Conservation (phyloP, 805 yeast genomes). For the Lipomyces sp. region DNA sequence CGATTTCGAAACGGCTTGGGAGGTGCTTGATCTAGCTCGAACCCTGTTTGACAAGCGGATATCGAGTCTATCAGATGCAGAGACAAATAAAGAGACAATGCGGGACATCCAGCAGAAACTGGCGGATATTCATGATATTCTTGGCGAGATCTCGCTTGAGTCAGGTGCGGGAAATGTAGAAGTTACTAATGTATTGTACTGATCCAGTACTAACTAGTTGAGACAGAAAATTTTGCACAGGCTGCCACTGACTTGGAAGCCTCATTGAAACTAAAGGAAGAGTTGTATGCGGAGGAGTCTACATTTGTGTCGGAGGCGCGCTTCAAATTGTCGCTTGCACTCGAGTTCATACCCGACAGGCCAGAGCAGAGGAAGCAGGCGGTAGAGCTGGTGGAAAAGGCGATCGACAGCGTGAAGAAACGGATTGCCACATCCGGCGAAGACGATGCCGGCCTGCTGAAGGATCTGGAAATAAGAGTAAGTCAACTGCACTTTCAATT, state of each 20-base stretch:
- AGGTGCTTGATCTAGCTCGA: slow-evolving; percentile 74
- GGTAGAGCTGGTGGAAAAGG: slow-evolving; percentile 57
- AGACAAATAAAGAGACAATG: slow-evolving; percentile 41
- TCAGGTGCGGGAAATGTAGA: slow-evolving; percentile 44
- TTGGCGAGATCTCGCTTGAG: slow-evolving; percentile 90
- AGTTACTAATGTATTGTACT: background rate
- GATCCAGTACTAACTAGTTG: background rate
- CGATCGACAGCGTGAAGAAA: slow-evolving; percentile 55
- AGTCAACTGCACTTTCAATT: slow-evolving; percentile 40
- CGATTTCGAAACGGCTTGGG: slow-evolving; percentile 90
- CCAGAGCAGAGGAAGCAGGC: slow-evolving; percentile 54
- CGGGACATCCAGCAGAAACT: slow-evolving; percentile 55
- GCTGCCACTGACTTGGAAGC: slow-evolving; percentile 71
- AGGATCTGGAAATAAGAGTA: slow-evolving; percentile 45
- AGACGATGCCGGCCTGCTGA: slow-evolving; percentile 46
- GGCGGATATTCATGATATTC: slow-evolving; percentile 73
- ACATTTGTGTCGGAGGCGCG: slow-evolving; percentile 75
- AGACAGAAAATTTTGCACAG: slow-evolving; percentile 72
- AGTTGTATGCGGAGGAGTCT: slow-evolving; percentile 52
- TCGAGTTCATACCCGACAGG: slow-evolving; percentile 68
- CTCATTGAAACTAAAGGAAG: slow-evolving; percentile 59
- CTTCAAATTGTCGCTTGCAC: slow-evolving; percentile 77
- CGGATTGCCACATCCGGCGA: slow-evolving; percentile 50
- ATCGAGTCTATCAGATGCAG: slow-evolving; percentile 39
- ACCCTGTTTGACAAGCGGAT: slow-evolving; percentile 60